phyloP scores from a whole-genome alignment of 345 rosid genomes.

The Gossypium rotundifolium region DNA sequence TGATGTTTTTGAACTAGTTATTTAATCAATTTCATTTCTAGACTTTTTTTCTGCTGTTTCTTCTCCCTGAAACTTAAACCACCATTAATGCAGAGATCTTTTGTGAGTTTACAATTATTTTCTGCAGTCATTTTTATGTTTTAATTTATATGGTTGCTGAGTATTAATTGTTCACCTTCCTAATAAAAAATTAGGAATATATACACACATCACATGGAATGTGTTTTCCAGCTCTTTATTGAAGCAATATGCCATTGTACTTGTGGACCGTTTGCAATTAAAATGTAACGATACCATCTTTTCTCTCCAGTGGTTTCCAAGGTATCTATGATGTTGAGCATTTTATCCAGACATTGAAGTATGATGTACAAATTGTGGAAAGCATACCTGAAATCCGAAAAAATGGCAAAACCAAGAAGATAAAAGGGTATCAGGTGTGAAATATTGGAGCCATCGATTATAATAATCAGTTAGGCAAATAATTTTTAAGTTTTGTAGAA shows the following conservation, averaged over 20 bases:
- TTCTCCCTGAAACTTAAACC: neutral
- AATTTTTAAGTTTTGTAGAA: neutral
- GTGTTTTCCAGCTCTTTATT: neutral
- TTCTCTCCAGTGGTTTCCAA: constrained; percentile 69
- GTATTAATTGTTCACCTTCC: neutral
- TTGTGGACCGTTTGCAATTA: constrained; percentile 1
- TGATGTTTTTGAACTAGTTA: neutral
- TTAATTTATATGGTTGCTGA: neutral
- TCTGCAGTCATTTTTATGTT: neutral
- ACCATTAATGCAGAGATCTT: neutral
- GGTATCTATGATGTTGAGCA: constrained; percentile 95
- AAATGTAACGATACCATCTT: neutral
- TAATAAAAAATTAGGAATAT: neutral
- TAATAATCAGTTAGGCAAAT: neutral
- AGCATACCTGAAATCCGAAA: constrained; percentile 77
- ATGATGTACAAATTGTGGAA: constrained; percentile 82
- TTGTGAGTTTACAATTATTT: neutral
- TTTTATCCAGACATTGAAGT: constrained; percentile 73
- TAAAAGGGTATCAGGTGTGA: constrained; percentile 92
- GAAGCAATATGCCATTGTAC: neutral
- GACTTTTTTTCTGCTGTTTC: neutral
- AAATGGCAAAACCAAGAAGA: constrained; percentile 86
- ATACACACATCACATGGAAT: neutral
- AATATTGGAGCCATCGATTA: neutral
- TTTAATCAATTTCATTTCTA: neutral